Evolutionary conservation across 2,329 filamentous ascomycete species (phyloP).

Genomic region (Claviceps paspali): DNA sequence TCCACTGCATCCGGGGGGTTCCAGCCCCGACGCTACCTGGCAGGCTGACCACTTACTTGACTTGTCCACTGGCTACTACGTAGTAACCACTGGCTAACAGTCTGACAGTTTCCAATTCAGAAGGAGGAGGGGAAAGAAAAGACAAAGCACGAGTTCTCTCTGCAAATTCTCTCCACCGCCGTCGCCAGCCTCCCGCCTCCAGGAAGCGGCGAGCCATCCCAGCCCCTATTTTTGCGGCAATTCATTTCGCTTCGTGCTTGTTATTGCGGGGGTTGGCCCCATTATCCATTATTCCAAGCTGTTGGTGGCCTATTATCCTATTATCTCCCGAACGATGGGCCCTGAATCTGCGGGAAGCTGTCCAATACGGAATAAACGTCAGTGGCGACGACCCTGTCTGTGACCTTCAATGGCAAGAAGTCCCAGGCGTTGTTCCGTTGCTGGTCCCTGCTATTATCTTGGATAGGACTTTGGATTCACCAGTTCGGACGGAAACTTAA

Average conservation of each 20-base stretch:
- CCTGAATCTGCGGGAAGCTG: background rate
- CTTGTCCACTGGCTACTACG: too few relatives aligned
- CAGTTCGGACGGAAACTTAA: background rate
- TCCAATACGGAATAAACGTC: background rate
- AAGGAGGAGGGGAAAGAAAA: too few relatives aligned
- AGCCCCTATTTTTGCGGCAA: conserved; percentile 6
- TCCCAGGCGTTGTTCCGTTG: background rate
- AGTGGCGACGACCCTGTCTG: background rate
- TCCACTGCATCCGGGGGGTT: too few relatives aligned
- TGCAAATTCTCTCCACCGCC: conserved; percentile 4
- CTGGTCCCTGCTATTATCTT: background rate
- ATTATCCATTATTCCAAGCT: conserved; percentile 3
- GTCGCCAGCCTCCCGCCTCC: background rate
- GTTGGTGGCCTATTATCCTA: background rate
- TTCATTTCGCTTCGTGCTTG: conserved; percentile 17
- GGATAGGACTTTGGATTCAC: too few relatives aligned
- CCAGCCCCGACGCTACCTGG: too few relatives aligned
- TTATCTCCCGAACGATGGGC: conserved; percentile 1
- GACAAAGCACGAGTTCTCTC: too few relatives aligned
- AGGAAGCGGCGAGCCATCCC: conserved; percentile 4
- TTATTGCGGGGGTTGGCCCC: conserved; percentile 13
- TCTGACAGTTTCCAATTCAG: too few relatives aligned
- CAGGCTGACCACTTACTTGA: too few relatives aligned
- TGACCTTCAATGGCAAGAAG: too few relatives aligned
- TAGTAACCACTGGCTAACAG: too few relatives aligned